Evolutionary conservation across 176 grass and related monocot genomes (phyloP).

Genomic region (Lolium rigidum): DNA sequence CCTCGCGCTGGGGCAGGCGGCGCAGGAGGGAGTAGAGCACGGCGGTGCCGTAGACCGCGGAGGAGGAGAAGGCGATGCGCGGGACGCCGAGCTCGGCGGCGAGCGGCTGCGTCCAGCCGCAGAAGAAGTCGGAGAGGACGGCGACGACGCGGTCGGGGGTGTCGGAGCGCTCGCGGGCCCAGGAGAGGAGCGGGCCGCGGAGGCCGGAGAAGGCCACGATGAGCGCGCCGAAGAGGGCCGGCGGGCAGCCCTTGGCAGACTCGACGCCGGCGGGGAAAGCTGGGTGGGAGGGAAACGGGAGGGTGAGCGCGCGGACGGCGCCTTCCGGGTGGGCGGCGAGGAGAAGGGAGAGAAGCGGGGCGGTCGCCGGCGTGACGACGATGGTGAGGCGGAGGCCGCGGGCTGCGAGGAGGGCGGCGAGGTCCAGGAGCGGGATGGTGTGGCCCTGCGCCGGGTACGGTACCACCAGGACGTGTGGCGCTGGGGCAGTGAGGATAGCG

Average conservation of each 20-base stretch:
- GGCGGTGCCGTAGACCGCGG: conserved; percentile 35
- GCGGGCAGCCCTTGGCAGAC: conserved; percentile 30
- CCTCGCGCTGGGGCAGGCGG: conserved; percentile 37
- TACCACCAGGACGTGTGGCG: conserved; percentile 56
- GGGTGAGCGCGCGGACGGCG: conserved; percentile 38
- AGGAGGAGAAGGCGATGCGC: conserved; percentile 45
- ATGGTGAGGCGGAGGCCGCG: conserved; percentile 52
- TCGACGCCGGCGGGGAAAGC: conserved; percentile 52
- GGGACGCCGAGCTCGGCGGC: conserved; percentile 48
- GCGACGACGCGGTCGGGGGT: conserved; percentile 32
- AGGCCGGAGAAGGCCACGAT: conserved; percentile 36
- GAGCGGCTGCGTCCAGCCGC: conserved; percentile 55
- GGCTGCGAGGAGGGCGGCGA: conserved; percentile 47
- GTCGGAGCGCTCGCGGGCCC: not conserved
- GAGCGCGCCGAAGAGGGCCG: conserved; percentile 8
- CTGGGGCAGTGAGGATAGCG: not conserved
- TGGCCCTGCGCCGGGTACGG: conserved; percentile 71
- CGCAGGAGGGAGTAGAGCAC: conserved; percentile 40
- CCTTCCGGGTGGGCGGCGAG: conserved; percentile 32
- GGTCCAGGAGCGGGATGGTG: conserved; percentile 62
- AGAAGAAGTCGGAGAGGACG: conserved; percentile 61
- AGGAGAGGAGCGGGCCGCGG: conserved; percentile 10
- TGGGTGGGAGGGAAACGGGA: conserved; percentile 60
- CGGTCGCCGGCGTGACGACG: conserved; percentile 50
- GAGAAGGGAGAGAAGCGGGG: conserved; percentile 51